Conservation (phyloP, 106 monocot species). For the Apostasia shenzhenica region DNA sequence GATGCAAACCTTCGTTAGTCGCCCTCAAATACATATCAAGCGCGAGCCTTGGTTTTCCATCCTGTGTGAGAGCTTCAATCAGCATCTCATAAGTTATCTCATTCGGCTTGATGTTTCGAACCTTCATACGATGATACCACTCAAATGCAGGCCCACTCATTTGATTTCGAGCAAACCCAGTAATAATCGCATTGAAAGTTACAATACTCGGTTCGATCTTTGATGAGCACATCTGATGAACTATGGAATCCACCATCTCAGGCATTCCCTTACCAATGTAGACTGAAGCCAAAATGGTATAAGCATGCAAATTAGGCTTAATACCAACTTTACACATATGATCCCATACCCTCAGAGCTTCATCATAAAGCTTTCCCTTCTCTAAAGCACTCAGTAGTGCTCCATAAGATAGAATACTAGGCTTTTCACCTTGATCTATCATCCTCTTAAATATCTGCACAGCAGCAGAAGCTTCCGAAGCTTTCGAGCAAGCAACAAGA, state of each 20-base stretch:
- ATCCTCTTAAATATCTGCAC: conserved; percentile 75
- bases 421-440: conserved; percentile 77
- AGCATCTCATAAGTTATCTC: conserved; percentile 84
- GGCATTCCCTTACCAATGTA: conserved; percentile 51
- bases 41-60: conserved; percentile 68
- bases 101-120: conserved; percentile 57
- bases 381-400: conserved; percentile 81
- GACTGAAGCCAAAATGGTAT: conserved; percentile 78
- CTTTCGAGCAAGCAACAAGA: conserved; percentile 87
- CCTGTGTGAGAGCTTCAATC: conserved; percentile 45
- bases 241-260: conserved; percentile 55
- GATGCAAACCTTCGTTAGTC: conserved; percentile 41
- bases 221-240: conserved; percentile 47
- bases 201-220: conserved; percentile 73
- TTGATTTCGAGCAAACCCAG: conserved; percentile 46
- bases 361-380: conserved; percentile 89
- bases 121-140: conserved; percentile 91
- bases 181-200: conserved; percentile 91
- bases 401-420: conserved; percentile 75
- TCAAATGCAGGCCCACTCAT: conserved; percentile 58
- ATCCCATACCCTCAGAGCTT: conserved; percentile 79
- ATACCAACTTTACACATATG: conserved; percentile 85
- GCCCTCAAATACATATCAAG: conserved; percentile 74
- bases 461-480: conserved; percentile 72
- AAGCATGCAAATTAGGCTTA: conserved; percentile 71